These are phyloP conservation scores for Euphorbia lathyris DNA, from an alignment of 345 rosid genomes.

Conservation along the genomic window DNA sequence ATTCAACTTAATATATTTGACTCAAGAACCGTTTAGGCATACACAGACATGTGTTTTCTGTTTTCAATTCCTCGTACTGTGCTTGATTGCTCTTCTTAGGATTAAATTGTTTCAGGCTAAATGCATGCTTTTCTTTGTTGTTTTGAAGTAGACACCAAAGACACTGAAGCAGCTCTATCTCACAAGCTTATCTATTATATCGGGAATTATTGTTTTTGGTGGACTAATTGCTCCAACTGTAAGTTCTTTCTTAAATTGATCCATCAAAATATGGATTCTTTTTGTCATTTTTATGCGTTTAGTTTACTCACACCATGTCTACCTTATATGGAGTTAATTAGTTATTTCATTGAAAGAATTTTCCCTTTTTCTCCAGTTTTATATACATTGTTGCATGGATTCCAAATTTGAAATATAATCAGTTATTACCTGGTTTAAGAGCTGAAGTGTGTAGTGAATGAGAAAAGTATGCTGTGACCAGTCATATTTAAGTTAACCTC, in stretches of 20 bases:
- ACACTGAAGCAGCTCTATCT: conserved; percentile 78
- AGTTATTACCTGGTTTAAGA: not conserved
- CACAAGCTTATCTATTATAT: conserved; percentile 66
- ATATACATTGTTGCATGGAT: not conserved
- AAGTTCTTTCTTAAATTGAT: conserved; percentile 23
- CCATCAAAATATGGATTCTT: not conserved
- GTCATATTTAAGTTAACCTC: too few species aligned
- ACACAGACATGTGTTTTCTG: too few species aligned
- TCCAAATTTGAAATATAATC: not conserved
- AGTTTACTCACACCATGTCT: too few species aligned
- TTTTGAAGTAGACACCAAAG: conserved; percentile 61
- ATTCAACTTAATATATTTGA: not conserved
- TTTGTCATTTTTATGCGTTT: not conserved
- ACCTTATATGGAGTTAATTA: not conserved
- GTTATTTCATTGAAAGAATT: too few species aligned
- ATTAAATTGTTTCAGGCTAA: not conserved
- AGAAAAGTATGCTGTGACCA: not conserved
- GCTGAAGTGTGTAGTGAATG: not conserved
- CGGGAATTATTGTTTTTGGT: conserved; percentile 79
- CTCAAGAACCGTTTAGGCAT: too few species aligned
- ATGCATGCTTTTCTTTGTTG: not conserved
- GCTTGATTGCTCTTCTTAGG: not conserved
- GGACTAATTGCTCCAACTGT: conserved; percentile 93
- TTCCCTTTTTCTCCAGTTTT: not conserved
- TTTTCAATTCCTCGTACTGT: too few species aligned